Conservation (phyloP, 768 basidiomycete species). For the Sarcodon sp. region DNA sequence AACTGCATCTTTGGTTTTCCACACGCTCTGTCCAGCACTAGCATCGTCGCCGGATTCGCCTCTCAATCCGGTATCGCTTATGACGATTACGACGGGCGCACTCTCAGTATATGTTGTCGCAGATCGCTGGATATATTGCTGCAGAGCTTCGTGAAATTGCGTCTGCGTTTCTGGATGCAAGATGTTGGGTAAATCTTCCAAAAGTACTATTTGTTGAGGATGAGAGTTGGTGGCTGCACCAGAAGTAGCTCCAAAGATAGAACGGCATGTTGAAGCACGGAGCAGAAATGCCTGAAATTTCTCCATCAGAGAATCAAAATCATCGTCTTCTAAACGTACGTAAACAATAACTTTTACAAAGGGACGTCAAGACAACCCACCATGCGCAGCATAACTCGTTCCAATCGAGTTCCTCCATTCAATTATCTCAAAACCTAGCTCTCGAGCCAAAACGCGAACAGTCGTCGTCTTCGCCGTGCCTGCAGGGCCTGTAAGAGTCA, state of each 20-base stretch:
- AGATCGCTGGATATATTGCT: constrained; percentile 32
- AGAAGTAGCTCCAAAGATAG: constrained; percentile 25
- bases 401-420: constrained; percentile 79
- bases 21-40: constrained; percentile 30
- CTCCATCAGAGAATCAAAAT: constrained; percentile 23
- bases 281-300: constrained; percentile 71
- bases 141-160: constrained; percentile 61
- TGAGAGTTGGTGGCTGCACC: constrained; percentile 7
- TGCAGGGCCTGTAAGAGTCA: constrained; percentile 79
- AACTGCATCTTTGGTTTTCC: constrained; percentile 35
- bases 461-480: constrained; percentile 89
- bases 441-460: constrained; percentile 56
- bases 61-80: constrained; percentile 73
- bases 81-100: constrained; percentile 66
- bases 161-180: constrained; percentile 55
- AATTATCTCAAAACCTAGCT: constrained; percentile 66
- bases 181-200: constrained; percentile 90
- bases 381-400: constrained; percentile 5
- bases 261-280: constrained; percentile 49
- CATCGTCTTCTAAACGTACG: background rate
- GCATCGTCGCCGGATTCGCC: constrained; percentile 43
- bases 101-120: constrained; percentile 14
- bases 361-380: background rate
- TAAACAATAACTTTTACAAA: background rate
- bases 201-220: constrained; percentile 49